phyloP scores from a whole-genome alignment of 176 grass and related monocot species.

The Echinochloa phyllopogon region DNA sequence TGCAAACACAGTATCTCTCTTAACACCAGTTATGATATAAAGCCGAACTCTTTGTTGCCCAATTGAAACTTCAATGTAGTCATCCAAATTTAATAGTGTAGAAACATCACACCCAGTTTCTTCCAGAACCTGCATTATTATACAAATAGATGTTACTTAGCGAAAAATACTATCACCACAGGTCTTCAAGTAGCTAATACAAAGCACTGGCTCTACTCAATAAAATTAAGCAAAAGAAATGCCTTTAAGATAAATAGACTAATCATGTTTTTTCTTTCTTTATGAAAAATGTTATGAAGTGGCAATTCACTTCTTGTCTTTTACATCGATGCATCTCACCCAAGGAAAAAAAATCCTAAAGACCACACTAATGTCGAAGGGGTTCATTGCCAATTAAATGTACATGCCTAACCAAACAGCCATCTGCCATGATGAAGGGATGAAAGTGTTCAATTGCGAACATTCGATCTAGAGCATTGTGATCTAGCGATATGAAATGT shows the following conservation, averaged over 20 bases:
- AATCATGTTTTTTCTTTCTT: background rate
- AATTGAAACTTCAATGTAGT: conserved; percentile 87
- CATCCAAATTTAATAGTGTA: conserved; percentile 69
- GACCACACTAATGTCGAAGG: background rate
- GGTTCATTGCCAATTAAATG: background rate
- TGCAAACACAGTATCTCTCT: conserved; percentile 80
- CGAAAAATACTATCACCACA: background rate
- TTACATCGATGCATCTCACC: background rate
- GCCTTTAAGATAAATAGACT: background rate
- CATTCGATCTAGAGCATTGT: background rate
- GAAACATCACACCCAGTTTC: conserved; percentile 98
- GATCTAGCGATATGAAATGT: background rate
- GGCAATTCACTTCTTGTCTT: conserved; percentile 19
- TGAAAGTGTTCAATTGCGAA: background rate
- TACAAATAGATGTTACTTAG: conserved; percentile 16
- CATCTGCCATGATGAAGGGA: conserved; percentile 5
- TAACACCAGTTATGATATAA: conserved; percentile 86
- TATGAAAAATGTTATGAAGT: no score
- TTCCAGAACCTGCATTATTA: conserved; percentile 73
- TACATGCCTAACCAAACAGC: background rate
- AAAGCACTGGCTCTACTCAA: background rate
- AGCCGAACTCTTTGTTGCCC: conserved; percentile 88
- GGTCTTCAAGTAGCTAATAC: background rate
- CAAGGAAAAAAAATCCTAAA: background rate
- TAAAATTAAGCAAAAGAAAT: background rate